Percentiles rank a stretch among this genome's conserved stretches.
These are phyloP conservation scores for Lizanozyma gosingica DNA, from an alignment of 1,139 yeast genomes.

Conservation along the genomic window DNA sequence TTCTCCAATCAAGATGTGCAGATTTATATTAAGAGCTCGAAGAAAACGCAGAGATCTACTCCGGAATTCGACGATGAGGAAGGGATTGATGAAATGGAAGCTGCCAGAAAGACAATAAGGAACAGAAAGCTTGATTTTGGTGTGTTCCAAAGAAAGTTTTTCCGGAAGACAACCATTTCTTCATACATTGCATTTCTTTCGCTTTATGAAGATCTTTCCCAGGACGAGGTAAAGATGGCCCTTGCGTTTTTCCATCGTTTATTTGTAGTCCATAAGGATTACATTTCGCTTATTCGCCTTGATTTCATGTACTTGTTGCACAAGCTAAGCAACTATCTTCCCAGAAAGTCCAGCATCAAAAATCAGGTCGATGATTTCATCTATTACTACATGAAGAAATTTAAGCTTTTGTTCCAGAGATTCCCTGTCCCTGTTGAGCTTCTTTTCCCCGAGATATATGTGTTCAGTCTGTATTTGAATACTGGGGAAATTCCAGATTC, in stretches of 20 bases:
- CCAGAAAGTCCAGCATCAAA: conserved; percentile 32
- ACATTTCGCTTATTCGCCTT: conserved; percentile 55
- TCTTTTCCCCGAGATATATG: background rate
- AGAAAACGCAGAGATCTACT: conserved; percentile 16
- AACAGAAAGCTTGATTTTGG: conserved; percentile 47
- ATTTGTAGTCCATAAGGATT: conserved; percentile 53
- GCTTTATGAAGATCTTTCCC: conserved; percentile 54
- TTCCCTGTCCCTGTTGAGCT: background rate
- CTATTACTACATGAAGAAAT: conserved; percentile 55
- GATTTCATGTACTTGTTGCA: conserved; percentile 53
- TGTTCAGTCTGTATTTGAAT: background rate
- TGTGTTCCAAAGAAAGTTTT: conserved; percentile 26
- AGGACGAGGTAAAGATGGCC: conserved; percentile 53
- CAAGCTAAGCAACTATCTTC: conserved; percentile 22
- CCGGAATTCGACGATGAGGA: conserved; percentile 36
- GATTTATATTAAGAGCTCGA: conserved; percentile 34
- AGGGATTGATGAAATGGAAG: conserved; percentile 35
- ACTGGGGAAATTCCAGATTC: background rate
- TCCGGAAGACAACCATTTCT: conserved; percentile 23
- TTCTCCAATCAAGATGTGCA: conserved; percentile 56
- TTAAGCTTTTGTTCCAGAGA: conserved; percentile 13
- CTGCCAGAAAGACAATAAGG: conserved; percentile 26
- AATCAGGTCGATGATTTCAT: conserved; percentile 60
- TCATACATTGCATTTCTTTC: conserved; percentile 44
- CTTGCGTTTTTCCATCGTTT: conserved; percentile 66